Conservation (phyloP, 768 basidiomycete species). For the Lactarius quietus region DNA sequence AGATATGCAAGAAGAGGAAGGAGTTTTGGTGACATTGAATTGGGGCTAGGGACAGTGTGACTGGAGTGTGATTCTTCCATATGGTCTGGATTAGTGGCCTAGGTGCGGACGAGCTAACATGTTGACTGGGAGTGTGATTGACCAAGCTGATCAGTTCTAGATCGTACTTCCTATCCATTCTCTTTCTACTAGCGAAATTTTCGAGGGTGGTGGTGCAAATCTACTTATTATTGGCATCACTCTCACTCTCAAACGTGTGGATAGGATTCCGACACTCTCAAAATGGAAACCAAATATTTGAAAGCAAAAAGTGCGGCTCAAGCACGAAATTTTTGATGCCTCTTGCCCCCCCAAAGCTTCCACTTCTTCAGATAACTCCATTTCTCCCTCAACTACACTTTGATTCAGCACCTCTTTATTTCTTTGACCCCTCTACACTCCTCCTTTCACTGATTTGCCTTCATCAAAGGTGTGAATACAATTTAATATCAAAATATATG, state of each 20-base stretch:
- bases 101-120: background rate
- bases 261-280: background rate
- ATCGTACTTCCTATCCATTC: background rate
- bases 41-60: background rate
- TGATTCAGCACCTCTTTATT: no score
- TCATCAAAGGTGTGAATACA: no score
- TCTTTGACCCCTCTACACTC: no score
- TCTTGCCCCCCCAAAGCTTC: no score
- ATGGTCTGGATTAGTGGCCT: background rate
- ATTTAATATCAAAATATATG: no score
- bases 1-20: constrained; percentile 63
- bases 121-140: background rate
- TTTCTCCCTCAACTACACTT: no score
- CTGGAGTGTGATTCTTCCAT: constrained; percentile 6
- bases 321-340: no score
- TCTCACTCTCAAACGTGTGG: background rate
- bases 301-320: no score
- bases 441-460: no score
- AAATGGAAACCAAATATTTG: no score
- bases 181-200: background rate
- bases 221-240: background rate
- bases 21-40: constrained; percentile 59
- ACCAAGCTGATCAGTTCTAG: background rate
- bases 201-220: background rate
- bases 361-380: no score